Evolutionary conservation across 2,329 filamentous ascomycete genomes (phyloP), one percentile per base, ranked within the genome.

Genomic region (Mariannaea elegans): DNA sequence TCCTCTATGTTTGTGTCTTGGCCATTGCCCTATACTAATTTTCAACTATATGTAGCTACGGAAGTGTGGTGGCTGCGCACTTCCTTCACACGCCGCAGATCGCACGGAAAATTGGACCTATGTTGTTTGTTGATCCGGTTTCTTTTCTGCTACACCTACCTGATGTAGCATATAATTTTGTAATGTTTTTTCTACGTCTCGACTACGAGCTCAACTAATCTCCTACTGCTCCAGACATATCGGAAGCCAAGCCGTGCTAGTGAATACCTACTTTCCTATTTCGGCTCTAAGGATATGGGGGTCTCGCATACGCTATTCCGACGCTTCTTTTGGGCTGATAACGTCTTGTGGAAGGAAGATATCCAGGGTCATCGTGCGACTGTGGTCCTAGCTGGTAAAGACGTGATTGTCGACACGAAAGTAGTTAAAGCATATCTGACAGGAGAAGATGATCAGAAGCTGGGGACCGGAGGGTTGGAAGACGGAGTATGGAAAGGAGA

Each of bases 81-180:
- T 77, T 89, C 4, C 77, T 89, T 9, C 80, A 80, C 76, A 9
- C 45, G 66, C 4, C 79, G 75, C 18, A 65, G 19, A 66, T 68
- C 3, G 62, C 61, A 5, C 32, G 41, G 2, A 60, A 55, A 6
- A 82, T 88, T 36, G 80, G 80, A 1, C 77, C 82, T 0, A 73
- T 27, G 5, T 5, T 27, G 9, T 27, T 27, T 27, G 9, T 27
- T 27, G 24, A 27, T 27, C 24, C 24, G 24, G 24, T 27, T 5
- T 27, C 24, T 5, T 27, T 27, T 9, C 24, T 27, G 24, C 24
- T 27, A 9, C 85, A 89, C 69, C 79, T 87, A 8, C 85, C 87
- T 4, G 82, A 88, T 63, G 84, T 89, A 9, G 84, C 85, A 2
- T 89, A 86, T 71, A 89, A 89, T 65, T 89, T 89, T 71, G 70